Percentiles rank a stretch among this genome's conserved stretches.
phyloP scores from a whole-genome alignment of 306 rosid species.

The Hylodesmum podocarpum region DNA sequence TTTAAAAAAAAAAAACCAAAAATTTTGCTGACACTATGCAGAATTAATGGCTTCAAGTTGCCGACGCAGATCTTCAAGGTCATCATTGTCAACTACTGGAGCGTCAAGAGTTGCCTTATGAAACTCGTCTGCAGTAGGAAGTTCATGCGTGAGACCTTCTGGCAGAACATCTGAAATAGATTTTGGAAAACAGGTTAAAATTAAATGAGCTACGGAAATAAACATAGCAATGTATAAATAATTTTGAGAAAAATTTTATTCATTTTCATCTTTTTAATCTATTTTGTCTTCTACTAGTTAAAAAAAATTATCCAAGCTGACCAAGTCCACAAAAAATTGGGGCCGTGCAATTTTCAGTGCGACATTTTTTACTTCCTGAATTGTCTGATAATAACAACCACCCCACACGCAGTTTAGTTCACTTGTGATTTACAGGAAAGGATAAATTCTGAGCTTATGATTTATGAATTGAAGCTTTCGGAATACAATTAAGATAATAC shows the following conservation, averaged over 20 bases:
- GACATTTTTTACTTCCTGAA: neutral
- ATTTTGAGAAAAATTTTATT: neutral
- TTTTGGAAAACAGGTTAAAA: constrained; percentile 1
- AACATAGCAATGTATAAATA: constrained; percentile 5
- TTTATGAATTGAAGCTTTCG: neutral
- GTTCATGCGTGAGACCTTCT: constrained; percentile 89
- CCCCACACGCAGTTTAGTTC: neutral
- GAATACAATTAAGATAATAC: constrained; percentile 40
- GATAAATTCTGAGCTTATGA: neutral
- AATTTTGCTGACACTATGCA: constrained; percentile 28
- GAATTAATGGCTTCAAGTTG: constrained; percentile 92
- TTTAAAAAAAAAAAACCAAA: neutral
- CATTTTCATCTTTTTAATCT: neutral
- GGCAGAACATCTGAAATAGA: constrained; percentile 69
- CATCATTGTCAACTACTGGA: constrained; percentile 49
- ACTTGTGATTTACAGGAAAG: neutral
- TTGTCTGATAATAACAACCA: neutral
- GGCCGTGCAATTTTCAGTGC: constrained; percentile 16
- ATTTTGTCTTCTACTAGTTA: neutral
- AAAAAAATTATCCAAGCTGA: neutral
- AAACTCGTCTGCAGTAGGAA: constrained; percentile 76
- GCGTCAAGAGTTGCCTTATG: constrained; percentile 39
- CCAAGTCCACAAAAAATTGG: neutral
- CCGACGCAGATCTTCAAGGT: constrained; percentile 74
- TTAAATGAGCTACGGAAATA: neutral